A percentile compares a stretch with the other conserved stretches of the same genome.
These are phyloP conservation scores for Henningerozyma blattae DNA, from an alignment of 805 yeast genomes.

Conservation along the genomic window DNA sequence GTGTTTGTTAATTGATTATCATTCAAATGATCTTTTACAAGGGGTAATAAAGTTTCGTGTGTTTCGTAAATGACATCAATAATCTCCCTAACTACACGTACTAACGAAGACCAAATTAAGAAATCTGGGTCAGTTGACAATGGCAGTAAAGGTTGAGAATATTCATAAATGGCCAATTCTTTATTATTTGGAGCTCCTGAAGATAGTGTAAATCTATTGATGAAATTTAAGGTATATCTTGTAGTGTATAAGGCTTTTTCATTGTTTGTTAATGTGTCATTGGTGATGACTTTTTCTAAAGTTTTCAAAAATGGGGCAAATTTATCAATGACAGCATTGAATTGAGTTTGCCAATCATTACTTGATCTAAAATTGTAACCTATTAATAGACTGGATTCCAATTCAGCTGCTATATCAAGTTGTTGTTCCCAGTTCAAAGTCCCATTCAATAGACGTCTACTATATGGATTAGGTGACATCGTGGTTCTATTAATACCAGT, in stretches of 20 bases:
- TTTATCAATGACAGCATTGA: constrained; percentile 36
- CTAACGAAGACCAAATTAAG: constrained; percentile 38
- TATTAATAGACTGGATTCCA: constrained; percentile 21
- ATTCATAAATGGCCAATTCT: constrained; percentile 32
- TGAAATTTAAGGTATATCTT: constrained; percentile 30
- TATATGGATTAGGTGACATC: constrained; percentile 37
- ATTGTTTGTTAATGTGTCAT: constrained; percentile 5
- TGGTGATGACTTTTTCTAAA: constrained; percentile 29
- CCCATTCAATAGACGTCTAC: constrained; percentile 26
- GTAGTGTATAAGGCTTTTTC: constrained; percentile 26
- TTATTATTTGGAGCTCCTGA: constrained; percentile 11
- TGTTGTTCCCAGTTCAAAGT: constrained; percentile 26
- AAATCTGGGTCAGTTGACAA: constrained; percentile 31
- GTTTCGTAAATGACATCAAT: constrained; percentile 27
- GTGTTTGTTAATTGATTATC: no score
- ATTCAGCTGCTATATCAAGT: constrained; percentile 24
- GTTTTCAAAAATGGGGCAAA: constrained; percentile 38
- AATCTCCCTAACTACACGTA: constrained; percentile 29
- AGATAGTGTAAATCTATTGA: constrained; percentile 29
- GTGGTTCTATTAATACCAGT: constrained; percentile 43
- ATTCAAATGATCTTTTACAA: constrained; percentile 19
- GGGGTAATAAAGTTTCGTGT: constrained; percentile 20
- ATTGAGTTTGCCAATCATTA: constrained; percentile 45
- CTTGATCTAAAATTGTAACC: constrained; percentile 30
- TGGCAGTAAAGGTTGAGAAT: constrained; percentile 31